Evolutionary conservation across 345 rosid genomes (phyloP).

Genomic region (Passiflora organensis): DNA sequence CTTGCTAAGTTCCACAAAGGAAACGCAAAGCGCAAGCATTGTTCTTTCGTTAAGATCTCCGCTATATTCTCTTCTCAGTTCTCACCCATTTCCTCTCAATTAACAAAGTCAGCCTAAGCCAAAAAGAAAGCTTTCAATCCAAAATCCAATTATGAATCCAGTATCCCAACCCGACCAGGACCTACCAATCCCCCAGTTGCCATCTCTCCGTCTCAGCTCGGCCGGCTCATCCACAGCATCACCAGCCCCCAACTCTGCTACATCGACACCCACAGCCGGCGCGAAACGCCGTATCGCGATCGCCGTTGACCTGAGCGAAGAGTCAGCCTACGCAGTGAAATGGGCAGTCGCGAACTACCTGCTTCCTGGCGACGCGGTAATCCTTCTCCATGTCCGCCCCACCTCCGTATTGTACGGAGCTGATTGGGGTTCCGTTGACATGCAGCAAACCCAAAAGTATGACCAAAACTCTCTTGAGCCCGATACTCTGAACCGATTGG

Average conservation of each 20-base stretch:
- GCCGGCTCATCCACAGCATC: slow-evolving; percentile 2
- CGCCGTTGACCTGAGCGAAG: slow-evolving; percentile 87
- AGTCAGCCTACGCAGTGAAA: slow-evolving; percentile 70
- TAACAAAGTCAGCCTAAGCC: background rate
- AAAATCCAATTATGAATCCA: background rate
- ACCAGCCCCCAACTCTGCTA: slow-evolving; percentile 26
- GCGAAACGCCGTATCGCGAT: slow-evolving; percentile 85
- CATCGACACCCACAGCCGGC: slow-evolving; percentile 79
- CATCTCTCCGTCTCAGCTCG: slow-evolving; percentile 2
- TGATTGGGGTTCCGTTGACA: slow-evolving; percentile 85
- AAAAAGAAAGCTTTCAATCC: too few relatives aligned
- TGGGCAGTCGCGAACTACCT: slow-evolving; percentile 87
- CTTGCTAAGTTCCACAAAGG: too few relatives aligned
- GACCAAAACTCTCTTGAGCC: background rate
- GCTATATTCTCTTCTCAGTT: background rate
- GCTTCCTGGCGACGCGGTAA: slow-evolving; percentile 88
- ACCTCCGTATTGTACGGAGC: slow-evolving; percentile 84
- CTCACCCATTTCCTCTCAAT: background rate
- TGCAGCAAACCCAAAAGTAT: slow-evolving; percentile 20
- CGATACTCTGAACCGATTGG: slow-evolving; percentile 21
- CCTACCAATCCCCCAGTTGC: slow-evolving; percentile 5
- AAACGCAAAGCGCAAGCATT: too few relatives aligned
- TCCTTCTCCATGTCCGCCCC: slow-evolving; percentile 35
- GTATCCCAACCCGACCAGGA: slow-evolving; percentile 4
- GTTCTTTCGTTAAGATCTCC: too few relatives aligned